Evolutionary conservation across 257 asterid genomes (phyloP).

Genomic region (Plantago elongata): DNA sequence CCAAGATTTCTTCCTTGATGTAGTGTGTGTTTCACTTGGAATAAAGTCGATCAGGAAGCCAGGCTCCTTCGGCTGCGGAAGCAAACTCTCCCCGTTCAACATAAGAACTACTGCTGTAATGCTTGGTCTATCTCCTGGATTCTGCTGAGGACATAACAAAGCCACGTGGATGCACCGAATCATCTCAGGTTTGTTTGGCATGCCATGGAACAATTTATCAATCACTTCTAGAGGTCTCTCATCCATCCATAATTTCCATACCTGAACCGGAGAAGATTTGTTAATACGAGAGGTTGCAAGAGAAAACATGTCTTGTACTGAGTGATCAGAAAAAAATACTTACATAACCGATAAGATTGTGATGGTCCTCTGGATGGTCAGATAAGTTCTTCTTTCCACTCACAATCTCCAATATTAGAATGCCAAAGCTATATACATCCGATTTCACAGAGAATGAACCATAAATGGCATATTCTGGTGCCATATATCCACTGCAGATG

Average conservation of each 20-base stretch:
- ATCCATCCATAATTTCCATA: slow-evolving; percentile 25
- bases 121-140: slow-evolving; percentile 22
- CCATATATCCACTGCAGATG: slow-evolving; percentile 25
- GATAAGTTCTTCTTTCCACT: slow-evolving; percentile 27
- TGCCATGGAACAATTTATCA: slow-evolving; percentile 17
- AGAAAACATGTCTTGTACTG: too few species aligned
- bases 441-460: slow-evolving; percentile 25
- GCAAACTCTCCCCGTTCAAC: slow-evolving; percentile 21
- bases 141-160: slow-evolving; percentile 27
- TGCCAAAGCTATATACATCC: slow-evolving; percentile 30
- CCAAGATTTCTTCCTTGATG: slow-evolving; percentile 3
- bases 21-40: slow-evolving; percentile 11
- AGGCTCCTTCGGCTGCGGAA: slow-evolving; percentile 23
- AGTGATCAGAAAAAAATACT: slow-evolving; percentile 2
- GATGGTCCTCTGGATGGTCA: slow-evolving; percentile 14
- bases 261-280: slow-evolving; percentile 13
- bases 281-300: too few species aligned
- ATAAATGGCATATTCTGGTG: slow-evolving; percentile 27
- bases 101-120: slow-evolving; percentile 24
- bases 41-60: slow-evolving; percentile 32
- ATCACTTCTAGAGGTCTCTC: slow-evolving; percentile 17
- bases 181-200: not conserved
- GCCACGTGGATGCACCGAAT: slow-evolving; percentile 27
- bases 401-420: slow-evolving; percentile 25
- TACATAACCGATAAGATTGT: slow-evolving; percentile 29